Percentiles rank a stretch among this genome's conserved stretches.
phyloP scores from a whole-genome alignment of 306 rosid species.

The Castanopsis chinensis region DNA sequence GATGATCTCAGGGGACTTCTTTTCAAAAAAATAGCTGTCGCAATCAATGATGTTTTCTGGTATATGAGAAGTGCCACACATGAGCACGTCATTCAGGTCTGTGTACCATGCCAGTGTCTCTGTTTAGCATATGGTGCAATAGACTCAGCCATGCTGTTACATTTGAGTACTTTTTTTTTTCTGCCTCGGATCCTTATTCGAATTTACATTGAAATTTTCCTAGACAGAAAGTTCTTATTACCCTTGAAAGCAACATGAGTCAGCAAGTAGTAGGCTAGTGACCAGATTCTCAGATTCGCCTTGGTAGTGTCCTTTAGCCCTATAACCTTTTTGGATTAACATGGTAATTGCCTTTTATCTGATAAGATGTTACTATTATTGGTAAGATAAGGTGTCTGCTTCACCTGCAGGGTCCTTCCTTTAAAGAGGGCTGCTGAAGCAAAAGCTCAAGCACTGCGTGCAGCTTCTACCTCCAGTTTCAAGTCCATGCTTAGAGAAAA shows the following conservation, averaged over 20 bases:
- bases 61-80: neutral
- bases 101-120: conserved; percentile 2
- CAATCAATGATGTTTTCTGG: neutral
- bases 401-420: conserved; percentile 72
- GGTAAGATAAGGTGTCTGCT: conserved; percentile 29
- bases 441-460: conserved; percentile 73
- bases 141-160: conserved; percentile 30
- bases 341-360: conserved; percentile 46
- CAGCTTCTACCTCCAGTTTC: conserved; percentile 65
- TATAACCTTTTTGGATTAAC: conserved; percentile 45
- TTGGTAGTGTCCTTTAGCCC: conserved; percentile 66
- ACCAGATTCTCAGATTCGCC: conserved; percentile 59
- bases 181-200: conserved; percentile 41
- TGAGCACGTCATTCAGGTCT: neutral
- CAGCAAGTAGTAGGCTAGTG: conserved; percentile 84
- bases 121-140: conserved; percentile 25
- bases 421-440: conserved; percentile 85
- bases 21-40: neutral
- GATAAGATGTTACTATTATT: conserved; percentile 15
- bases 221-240: conserved; percentile 73
- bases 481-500: conserved; percentile 77
- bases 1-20: neutral
- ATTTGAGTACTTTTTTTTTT: conserved; percentile 32
- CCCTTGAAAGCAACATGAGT: conserved; percentile 78
- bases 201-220: conserved; percentile 64